Evolutionary conservation across 1,284 basidiomycete genomes (phyloP).

Genomic region (Ganoderma resinaceum): DNA sequence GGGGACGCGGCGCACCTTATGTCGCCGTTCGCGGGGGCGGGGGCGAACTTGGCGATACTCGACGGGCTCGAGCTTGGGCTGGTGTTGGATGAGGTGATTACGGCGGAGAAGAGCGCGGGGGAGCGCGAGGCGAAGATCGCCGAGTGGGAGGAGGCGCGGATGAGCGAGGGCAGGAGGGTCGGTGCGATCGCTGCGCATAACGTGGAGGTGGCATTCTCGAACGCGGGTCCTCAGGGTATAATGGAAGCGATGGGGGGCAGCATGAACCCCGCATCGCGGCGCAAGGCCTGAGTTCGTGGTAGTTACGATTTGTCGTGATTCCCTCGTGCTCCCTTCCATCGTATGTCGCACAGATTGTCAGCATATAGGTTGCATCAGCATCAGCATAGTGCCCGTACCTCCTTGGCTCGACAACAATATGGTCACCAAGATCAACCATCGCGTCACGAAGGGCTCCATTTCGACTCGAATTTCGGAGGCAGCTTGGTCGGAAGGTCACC

Average conservation of each 20-base stretch:
- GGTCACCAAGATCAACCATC: no score
- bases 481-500: no score
- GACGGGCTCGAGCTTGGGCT: conserved; percentile 40
- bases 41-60: conserved; percentile 47
- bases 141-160: conserved; percentile 1
- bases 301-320: no score
- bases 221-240: neutral
- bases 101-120: neutral
- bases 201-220: neutral
- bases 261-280: neutral
- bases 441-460: no score
- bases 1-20: conserved; percentile 59
- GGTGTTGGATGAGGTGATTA: conserved; percentile 9
- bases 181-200: neutral
- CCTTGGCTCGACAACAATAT: no score
- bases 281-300: neutral
- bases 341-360: no score
- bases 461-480: no score
- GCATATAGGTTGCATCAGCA: no score
- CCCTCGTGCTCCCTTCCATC: no score
- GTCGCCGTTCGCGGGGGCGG: conserved; percentile 53
- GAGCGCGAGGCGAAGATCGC: neutral
- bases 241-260: neutral
- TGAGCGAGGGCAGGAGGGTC: neutral
- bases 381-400: no score